Percentiles rank a stretch among this genome's conserved stretches.
phyloP scores from a whole-genome alignment of 2,329 filamentous ascomycete species.

The Bimuria novae-zelandiae region DNA sequence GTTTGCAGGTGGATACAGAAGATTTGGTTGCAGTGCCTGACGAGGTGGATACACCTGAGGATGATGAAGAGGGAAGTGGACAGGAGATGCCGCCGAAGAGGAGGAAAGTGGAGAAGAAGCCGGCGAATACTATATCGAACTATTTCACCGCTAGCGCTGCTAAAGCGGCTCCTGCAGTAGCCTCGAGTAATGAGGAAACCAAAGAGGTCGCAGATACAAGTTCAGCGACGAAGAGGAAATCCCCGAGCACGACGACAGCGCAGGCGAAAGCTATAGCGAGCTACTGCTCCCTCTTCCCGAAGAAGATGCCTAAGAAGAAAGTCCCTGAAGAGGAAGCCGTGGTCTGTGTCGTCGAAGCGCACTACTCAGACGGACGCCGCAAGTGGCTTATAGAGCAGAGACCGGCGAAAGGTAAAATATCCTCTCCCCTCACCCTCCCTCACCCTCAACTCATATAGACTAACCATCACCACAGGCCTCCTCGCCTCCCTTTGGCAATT shows the following conservation, averaged over 20 bases:
- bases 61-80: slow-evolving; percentile 11
- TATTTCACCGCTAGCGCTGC: slow-evolving; percentile 34
- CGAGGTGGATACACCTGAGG: slow-evolving; percentile 14
- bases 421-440: not conserved
- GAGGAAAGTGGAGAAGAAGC: slow-evolving; percentile 26
- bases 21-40: slow-evolving; percentile 30
- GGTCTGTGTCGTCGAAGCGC: slow-evolving; percentile 38
- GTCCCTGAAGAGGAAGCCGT: slow-evolving; percentile 38
- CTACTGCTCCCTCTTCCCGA: slow-evolving; percentile 44
- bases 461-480: slow-evolving; percentile 17
- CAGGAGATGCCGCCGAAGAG: slow-evolving; percentile 23
- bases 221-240: slow-evolving; percentile 33
- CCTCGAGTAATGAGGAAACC: slow-evolving; percentile 11
- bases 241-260: slow-evolving; percentile 4
- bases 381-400: slow-evolving; percentile 45
- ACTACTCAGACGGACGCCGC: slow-evolving; percentile 12
- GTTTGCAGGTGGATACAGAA: slow-evolving; percentile 36
- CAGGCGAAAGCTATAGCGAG: slow-evolving; percentile 19
- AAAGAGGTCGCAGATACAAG: not conserved
- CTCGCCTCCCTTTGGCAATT: slow-evolving; percentile 42
- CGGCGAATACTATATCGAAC: slow-evolving; percentile 32
- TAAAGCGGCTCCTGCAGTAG: slow-evolving; percentile 16
- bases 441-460: slow-evolving; percentile 1
- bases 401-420: slow-evolving; percentile 38
- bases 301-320: slow-evolving; percentile 42